A percentile compares a stretch with the other conserved stretches of the same genome.
phyloP scores from a whole-genome alignment of 2,329 filamentous ascomycete genomes.

The Alternaria atra region DNA sequence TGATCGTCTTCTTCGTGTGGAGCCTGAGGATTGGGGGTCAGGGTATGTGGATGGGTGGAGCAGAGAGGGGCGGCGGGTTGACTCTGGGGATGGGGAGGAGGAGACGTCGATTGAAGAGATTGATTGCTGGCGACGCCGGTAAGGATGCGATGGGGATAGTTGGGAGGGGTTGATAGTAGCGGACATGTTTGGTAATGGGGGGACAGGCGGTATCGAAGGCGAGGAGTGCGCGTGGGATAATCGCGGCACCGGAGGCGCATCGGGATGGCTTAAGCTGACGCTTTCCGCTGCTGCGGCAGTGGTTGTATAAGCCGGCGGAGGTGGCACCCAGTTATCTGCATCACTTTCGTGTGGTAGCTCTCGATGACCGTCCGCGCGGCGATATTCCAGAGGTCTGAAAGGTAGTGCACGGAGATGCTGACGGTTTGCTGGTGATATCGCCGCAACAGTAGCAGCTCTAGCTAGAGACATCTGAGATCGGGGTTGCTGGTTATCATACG shows the following conservation, averaged over 20 bases:
- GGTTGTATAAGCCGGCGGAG: slow-evolving; percentile 80
- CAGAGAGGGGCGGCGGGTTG: slow-evolving; percentile 37
- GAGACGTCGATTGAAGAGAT: slow-evolving; percentile 46
- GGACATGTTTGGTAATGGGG: slow-evolving; percentile 38
- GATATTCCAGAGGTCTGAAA: slow-evolving; percentile 68
- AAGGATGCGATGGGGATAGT: slow-evolving; percentile 37
- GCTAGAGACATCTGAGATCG: slow-evolving; percentile 51
- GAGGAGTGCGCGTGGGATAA: slow-evolving; percentile 8
- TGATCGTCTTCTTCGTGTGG: slow-evolving; percentile 38
- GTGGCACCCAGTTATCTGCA: slow-evolving; percentile 87
- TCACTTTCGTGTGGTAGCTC: slow-evolving; percentile 87
- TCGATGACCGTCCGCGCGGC: slow-evolving; percentile 72
- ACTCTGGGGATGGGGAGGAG: slow-evolving; percentile 19
- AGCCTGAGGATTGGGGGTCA: slow-evolving; percentile 31
- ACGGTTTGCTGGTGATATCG: slow-evolving; percentile 77
- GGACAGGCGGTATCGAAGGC: slow-evolving; percentile 32
- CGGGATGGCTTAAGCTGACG: slow-evolving; percentile 49
- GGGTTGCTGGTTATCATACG: slow-evolving; percentile 53
- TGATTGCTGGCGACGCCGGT: slow-evolving; percentile 34
- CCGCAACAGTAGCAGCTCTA: slow-evolving; percentile 57
- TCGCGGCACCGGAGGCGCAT: slow-evolving; percentile 38
- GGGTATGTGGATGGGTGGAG: slow-evolving; percentile 49
- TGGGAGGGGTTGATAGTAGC: slow-evolving; percentile 32
- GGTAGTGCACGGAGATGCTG: slow-evolving; percentile 67
- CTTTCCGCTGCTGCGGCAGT: slow-evolving; percentile 58